phyloP scores from a whole-genome alignment of 148 eudicot genomes.

The Heliamphora exappendiculata region DNA sequence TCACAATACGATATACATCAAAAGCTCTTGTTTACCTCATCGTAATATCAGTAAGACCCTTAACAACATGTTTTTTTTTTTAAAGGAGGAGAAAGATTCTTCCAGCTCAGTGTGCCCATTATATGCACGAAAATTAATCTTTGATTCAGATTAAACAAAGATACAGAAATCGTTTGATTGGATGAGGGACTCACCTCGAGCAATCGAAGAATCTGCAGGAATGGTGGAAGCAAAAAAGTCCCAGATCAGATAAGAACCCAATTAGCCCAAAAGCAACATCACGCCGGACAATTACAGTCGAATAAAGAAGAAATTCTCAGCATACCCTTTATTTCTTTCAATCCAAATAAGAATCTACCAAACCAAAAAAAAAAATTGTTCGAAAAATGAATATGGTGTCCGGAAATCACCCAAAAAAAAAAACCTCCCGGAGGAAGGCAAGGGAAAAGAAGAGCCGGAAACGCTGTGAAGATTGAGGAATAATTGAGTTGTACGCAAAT shows the following conservation, averaged over 20 bases:
- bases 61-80: too few species aligned
- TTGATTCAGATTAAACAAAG: constrained; percentile 13
- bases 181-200: constrained; percentile 23
- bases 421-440: background rate
- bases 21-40: constrained; percentile 11
- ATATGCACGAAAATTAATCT: constrained; percentile 10
- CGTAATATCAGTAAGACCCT: background rate
- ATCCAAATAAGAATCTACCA: constrained; percentile 15
- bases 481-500: constrained; percentile 1
- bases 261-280: constrained; percentile 16
- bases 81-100: constrained; percentile 13
- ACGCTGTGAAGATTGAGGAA: background rate
- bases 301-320: constrained; percentile 12
- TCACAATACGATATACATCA: too few species aligned
- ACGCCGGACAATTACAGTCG: background rate
- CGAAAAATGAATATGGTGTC: background rate
- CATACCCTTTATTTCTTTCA: constrained; percentile 15
- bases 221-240: constrained; percentile 9
- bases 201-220: constrained; percentile 23
- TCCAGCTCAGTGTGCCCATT: constrained; percentile 21
- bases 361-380: constrained; percentile 4
- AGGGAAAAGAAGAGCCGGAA: background rate
- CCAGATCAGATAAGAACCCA: constrained; percentile 18
- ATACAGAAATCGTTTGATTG: constrained; percentile 11
- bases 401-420: background rate